Evolutionary conservation across 2,329 filamentous ascomycete species (phyloP).

Genomic region (Colletotrichum shisoi): DNA sequence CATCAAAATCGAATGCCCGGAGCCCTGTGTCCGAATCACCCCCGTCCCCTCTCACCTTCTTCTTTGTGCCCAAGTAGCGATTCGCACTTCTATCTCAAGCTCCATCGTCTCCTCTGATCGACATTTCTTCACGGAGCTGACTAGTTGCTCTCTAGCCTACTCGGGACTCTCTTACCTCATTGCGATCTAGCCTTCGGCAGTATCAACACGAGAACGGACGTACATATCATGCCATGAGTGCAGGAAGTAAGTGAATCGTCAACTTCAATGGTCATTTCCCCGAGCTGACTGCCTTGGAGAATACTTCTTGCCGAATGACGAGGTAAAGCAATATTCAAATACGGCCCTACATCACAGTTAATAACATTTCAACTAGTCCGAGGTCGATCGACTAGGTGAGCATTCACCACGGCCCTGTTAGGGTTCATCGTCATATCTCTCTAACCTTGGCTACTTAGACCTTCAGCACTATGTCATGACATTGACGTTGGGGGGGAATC

Average conservation of each 20-base stretch:
- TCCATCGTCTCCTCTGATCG: not conserved
- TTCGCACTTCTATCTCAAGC: not conserved
- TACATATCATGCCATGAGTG: constrained; percentile 47
- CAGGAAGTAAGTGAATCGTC: not conserved
- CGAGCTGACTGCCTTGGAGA: constrained; percentile 34
- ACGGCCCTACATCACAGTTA: not conserved
- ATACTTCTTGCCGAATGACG: constrained; percentile 43
- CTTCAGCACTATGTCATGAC: constrained; percentile 49
- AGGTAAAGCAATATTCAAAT: constrained; percentile 38
- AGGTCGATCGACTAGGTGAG: constrained; percentile 44
- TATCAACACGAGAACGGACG: constrained; percentile 51
- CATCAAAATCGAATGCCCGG: not conserved
- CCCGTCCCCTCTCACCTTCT: not conserved
- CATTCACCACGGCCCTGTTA: too few species aligned
- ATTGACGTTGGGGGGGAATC: constrained; percentile 45
- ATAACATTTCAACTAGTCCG: constrained; percentile 38
- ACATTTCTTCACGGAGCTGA: not conserved
- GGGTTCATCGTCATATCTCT: not conserved
- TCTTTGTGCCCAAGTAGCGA: not conserved
- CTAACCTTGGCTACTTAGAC: constrained; percentile 39
- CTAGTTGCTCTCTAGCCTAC: not conserved
- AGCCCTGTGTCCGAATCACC: not conserved
- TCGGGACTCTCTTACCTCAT: constrained; percentile 21
- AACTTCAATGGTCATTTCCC: too few species aligned
- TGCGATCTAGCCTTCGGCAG: constrained; percentile 47